A percentile compares a stretch with the other conserved stretches of the same genome.
Evolutionary conservation across 2,329 filamentous ascomycete species (phyloP).

Genomic region (Colletotrichum eleusines): DNA sequence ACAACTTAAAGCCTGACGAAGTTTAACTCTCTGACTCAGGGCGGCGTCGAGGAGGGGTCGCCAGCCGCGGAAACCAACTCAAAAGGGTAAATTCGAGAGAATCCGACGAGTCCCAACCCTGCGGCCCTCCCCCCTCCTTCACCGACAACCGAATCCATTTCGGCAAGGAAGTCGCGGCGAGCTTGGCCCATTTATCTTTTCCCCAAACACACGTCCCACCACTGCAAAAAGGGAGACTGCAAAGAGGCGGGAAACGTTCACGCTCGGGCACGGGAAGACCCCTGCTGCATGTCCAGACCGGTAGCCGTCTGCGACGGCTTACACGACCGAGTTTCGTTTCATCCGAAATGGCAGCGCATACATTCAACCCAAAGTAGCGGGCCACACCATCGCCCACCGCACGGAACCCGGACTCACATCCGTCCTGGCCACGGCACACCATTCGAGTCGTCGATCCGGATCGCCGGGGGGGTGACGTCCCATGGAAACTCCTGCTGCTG

Average conservation of each 20-base stretch:
- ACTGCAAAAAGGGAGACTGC: not conserved
- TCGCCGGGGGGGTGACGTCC: not conserved
- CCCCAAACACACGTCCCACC: conserved; percentile 15
- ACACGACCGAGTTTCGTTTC: conserved; percentile 36
- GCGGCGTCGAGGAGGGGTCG: not conserved
- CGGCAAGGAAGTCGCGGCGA: conserved; percentile 10
- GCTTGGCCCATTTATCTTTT: not conserved
- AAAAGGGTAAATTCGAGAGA: conserved; percentile 19
- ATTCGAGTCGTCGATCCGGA: conserved; percentile 13
- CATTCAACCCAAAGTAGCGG: not conserved
- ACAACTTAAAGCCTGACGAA: conserved; percentile 11
- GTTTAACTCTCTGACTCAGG: conserved; percentile 30
- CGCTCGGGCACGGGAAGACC: conserved; percentile 24
- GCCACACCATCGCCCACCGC: conserved; percentile 9
- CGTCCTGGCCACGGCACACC: conserved; percentile 1
- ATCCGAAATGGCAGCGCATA: conserved; percentile 25
- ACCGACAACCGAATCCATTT: not conserved
- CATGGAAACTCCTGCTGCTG: conserved; percentile 30
- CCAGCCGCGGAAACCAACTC: conserved; percentile 2
- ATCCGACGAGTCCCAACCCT: conserved; percentile 34
- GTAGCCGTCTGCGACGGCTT: conserved; percentile 31
- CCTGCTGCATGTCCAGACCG: not conserved
- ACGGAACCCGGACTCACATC: conserved; percentile 19
- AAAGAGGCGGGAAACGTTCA: not conserved
- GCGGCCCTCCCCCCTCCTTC: not conserved